A percentile compares a stretch with the other conserved stretches of the same genome.
Evolutionary conservation across 345 rosid species (phyloP).

Genomic region (Hibiscus syriacus): DNA sequence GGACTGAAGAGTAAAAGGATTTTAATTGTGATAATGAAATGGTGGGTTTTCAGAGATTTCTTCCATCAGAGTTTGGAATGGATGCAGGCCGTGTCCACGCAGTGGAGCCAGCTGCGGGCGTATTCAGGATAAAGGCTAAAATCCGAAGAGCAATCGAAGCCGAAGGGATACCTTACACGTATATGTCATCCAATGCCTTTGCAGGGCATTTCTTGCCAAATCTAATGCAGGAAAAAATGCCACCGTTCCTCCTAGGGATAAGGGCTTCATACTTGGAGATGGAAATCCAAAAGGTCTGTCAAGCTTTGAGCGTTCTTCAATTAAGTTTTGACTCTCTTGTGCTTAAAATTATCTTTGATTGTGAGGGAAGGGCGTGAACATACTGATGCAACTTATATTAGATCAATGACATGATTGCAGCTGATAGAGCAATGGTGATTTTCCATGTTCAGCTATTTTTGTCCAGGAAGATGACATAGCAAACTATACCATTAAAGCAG

Average conservation of each 20-base stretch:
- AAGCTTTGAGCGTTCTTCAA: not conserved
- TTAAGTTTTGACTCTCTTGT: not conserved
- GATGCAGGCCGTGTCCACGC: slow-evolving; percentile 48
- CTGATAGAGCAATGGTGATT: not conserved
- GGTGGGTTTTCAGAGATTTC: slow-evolving; percentile 36
- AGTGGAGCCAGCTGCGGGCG: slow-evolving; percentile 41
- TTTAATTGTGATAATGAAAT: not conserved
- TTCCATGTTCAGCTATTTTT: slow-evolving; percentile 23
- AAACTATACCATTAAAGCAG: slow-evolving; percentile 39
- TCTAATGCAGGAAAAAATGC: slow-evolving; percentile 37
- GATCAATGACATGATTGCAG: not conserved
- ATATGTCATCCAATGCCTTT: slow-evolving; percentile 36
- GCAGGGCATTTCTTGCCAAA: slow-evolving; percentile 47
- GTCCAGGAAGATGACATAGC: slow-evolving; percentile 53
- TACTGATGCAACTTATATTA: not conserved
- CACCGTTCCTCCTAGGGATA: slow-evolving; percentile 51
- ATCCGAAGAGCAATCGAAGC: slow-evolving; percentile 46
- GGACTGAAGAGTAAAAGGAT: not conserved
- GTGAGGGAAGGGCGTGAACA: not conserved
- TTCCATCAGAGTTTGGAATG: slow-evolving; percentile 66
- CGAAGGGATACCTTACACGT: slow-evolving; percentile 45
- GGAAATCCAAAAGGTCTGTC: slow-evolving; percentile 51
- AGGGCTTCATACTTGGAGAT: slow-evolving; percentile 47
- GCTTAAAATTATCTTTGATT: not conserved
- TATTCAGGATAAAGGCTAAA: slow-evolving; percentile 31